These are phyloP conservation scores for Curvularia sp. DNA, from an alignment of 2,329 filamentous ascomycete genomes.

Conservation along the genomic window DNA sequence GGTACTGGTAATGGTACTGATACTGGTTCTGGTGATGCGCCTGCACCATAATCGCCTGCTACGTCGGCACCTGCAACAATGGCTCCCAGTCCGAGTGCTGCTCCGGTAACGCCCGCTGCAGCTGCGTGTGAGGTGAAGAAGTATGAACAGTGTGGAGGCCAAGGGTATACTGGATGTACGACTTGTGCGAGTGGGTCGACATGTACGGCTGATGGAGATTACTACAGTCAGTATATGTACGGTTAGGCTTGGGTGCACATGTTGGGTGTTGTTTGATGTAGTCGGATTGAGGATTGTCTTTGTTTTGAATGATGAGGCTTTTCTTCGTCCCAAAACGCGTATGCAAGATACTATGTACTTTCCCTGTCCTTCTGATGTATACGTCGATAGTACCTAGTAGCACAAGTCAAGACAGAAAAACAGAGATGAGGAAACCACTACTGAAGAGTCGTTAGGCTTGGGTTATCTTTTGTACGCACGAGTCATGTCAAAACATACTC, in stretches of 20 bases:
- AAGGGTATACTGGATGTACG: slow-evolving; percentile 31
- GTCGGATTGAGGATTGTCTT: not conserved
- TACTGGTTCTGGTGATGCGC: slow-evolving; percentile 4
- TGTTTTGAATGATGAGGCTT: not conserved
- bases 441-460: not conserved
- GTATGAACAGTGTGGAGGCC: slow-evolving; percentile 38
- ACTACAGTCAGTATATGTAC: slow-evolving; percentile 36
- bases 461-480: not conserved
- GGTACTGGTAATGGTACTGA: slow-evolving; percentile 22
- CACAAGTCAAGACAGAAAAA: no score
- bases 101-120: slow-evolving; percentile 18
- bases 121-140: slow-evolving; percentile 25
- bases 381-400: not conserved
- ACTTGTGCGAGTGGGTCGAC: slow-evolving; percentile 32
- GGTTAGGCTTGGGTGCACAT: not conserved
- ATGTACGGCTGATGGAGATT: slow-evolving; percentile 34
- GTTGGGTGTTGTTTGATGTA: not conserved
- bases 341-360: not conserved
- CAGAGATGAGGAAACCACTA: no score
- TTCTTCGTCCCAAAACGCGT: not conserved
- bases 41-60: slow-evolving; percentile 16
- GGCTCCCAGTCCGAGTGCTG: slow-evolving; percentile 20
- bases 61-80: slow-evolving; percentile 29
- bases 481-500: not conserved
- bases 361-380: not conserved